Base-by-base conservation (phyloP, 257 asterid genomes). In the Nicotiana sylvestris region DNA sequence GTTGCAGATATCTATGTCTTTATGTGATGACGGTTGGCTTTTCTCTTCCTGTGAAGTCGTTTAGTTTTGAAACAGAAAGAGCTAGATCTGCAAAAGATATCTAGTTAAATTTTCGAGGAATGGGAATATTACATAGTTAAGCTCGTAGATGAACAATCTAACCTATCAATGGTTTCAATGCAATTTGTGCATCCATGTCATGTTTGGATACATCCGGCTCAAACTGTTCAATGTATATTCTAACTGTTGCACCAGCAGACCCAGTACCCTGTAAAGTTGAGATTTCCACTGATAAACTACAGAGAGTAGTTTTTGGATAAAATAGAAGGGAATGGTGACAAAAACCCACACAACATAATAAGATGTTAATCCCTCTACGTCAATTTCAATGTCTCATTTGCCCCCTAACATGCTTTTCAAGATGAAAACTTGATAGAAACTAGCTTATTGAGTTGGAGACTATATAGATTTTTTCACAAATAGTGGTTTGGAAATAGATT, bases 11-110 rank as follows among this genome's bases (percentile, higher is more conserved):
- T 81, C 70, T 13, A 15, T 74, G 16, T 15, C 49, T 84, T 86
- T 91, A 96, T 84, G 99, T 96, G 83, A 96, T 94, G 85, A 96
- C 99, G 7, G 99, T 94, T 76, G 99, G 99, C 89, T 92, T 88
- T 85, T 96, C 97, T 86, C 98, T 89, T 83, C 98, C 98, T 0
- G 99, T 94, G 89, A 92, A 96, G 72, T 93, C 98, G 88, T 91
- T 90, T 81, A 96, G 90, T 92, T 91, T 94, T 13, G 98, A 96
- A 35, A 90, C 81, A 9, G 95, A 91, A 39, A 96, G 85, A 0
- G 99, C 98, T 87, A 96, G 81, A 89, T 96, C 99, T 96, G 87
- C 85, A 74, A 82, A 76, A 78, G 35, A 81, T 25, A 77, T 72
- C 78, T 43, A 69, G 2, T 78, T 67, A 58, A 43, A 37, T 30